Base-by-base conservation (phyloP, 768 basidiomycete species). In the Termitomyces eurrhizus region DNA sequence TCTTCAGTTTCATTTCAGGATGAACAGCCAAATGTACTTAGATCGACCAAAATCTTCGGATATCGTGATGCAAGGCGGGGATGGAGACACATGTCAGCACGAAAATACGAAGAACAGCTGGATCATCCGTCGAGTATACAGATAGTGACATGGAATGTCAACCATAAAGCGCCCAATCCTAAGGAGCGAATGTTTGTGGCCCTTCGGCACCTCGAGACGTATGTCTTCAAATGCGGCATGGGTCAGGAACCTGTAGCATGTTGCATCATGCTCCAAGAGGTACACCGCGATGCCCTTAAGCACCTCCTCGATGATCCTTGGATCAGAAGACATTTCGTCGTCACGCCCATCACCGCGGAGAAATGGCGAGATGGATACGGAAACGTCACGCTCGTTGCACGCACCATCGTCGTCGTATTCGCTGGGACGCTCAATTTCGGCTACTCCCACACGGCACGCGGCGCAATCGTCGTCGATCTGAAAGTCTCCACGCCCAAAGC, bases 121-220 rank as follows among this genome's bases (percentile, higher is more conserved):
- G 54, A 62, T 55, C 68, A 67, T 57, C 59, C 65, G 52, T 69
- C 77, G 33, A 74, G 74, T 39, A 66, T 91, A 52, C 77, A 77
- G 58, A 69, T 92, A 52, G 70, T 92, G 62, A 85, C 88, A 33
- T 92, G 90, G 90, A 92, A 92, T 70, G 65, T 92, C 57, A 82
- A 88, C 67, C 85, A 81, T 67, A 63, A 68, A 44, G 72, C 72
- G 16, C 64, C 68, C 0, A 64, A 75, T 44, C 67, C 66, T 11
- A 73, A 72, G 46, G 74, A 75, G 58, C 83, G 90, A 7, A 74
- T 88, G 37, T 62, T 59, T 0, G 70, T 76, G 3, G 79, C 78
- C 18, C 74, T 92, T 59, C 73, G 79, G 14, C 77, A 89, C 68
- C 77, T 91, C 62, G 80, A 83, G 66, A 69, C 73, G 37, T 77